Base-by-base conservation (phyloP, 2,329 filamentous ascomycete species). In the Cercospora berteroae region DNA sequence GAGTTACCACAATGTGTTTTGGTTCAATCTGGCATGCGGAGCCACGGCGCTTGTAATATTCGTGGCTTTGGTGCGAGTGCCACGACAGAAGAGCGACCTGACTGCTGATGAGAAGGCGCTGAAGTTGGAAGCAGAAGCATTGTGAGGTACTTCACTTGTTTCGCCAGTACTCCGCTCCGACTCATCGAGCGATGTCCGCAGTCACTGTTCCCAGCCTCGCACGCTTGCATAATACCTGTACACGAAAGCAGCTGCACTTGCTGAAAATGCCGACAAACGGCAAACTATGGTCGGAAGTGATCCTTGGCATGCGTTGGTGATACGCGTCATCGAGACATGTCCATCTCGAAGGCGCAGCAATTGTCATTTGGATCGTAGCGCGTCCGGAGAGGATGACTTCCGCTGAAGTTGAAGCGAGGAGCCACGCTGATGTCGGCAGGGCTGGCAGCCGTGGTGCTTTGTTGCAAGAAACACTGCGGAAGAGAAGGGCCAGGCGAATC, bases 1-100 rank as follows among this genome's bases (percentile, higher is more conserved):
- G 65, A 89, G 88, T 67, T 91, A 90, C 74, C 85, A 87, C 74
- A 84, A 85, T 25, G 88, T 85, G 0, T 90, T 91, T 71, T 90
- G 89, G 88, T 87, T 89, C 25, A 86, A 87, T 62, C 81, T 88
- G 23, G 88, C 82, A 1, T 81, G 85, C 60, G 85, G 87, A 0
- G 81, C 76, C 3, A 71, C 84, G 0, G 83, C 85, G 0, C 69
- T 90, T 63, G 67, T 82, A 1, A 76, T 90, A 13, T 83, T 89
- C 56, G 70, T 81, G 2, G 71, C 78, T 0, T 88, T 86, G 44
- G 84, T 89, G 4, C 79, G 82, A 65, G 82, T 89, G 31, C 81
- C 82, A 0, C 83, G 83, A 57, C 86, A 87, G 2, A 81, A 83
- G 76, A 86, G 85, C 72, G 85, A 86, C 66, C 71, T 87, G 74